Base-by-base conservation (phyloP, 1,284 basidiomycete species). In the Phlebopus sp. region DNA sequence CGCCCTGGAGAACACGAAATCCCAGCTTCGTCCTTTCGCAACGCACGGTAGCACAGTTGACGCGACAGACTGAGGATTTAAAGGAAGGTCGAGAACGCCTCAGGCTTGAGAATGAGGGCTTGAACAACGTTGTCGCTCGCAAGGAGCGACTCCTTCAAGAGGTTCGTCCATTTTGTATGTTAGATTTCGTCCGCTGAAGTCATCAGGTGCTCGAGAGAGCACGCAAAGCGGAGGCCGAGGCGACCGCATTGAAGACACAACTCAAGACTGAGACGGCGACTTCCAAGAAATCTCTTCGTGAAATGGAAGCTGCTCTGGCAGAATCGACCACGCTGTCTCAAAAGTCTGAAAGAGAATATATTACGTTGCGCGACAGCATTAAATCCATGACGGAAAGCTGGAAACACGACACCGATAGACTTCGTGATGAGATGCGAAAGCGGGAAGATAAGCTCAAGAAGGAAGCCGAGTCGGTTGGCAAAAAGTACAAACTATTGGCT, bases 91-190 rank as follows among this genome's bases (percentile, higher is more conserved):
- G 91, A 53, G 88, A 92, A 61, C 74, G 91, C 39, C 67, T 92
- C 47, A 69, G 89, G 46, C 63, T 90, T 43, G 92, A 94, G 68
- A 92, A 91, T 60, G 91, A 94, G 63, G 84, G 84, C 1, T 64
- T 92, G 51, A 90, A 90, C 58, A 89, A 90, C 55, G 90, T 92
- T 14, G 83, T 94, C 9, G 80, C 87, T 21, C 75, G 91, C 48
- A 94, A 94, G 63, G 91, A 94, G 66, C 76, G 92, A 49, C 62
- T 92, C 47, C 68, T 92, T 50, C 84, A 90, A 64, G 91, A 94
- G 74, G 86, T 86, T 53, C 47, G 73, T 61, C 31, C n/a, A 15
- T 40, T 27, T 49, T 1, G 31, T n/a, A 42, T 43, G 18, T 29
- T 8, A 13, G 3, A 19, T 21, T 4, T 23, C 7, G 29, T 15